These are phyloP conservation scores for Colletotrichum lupini DNA, from an alignment of 2,329 filamentous ascomycete genomes.

Conservation along the genomic window DNA sequence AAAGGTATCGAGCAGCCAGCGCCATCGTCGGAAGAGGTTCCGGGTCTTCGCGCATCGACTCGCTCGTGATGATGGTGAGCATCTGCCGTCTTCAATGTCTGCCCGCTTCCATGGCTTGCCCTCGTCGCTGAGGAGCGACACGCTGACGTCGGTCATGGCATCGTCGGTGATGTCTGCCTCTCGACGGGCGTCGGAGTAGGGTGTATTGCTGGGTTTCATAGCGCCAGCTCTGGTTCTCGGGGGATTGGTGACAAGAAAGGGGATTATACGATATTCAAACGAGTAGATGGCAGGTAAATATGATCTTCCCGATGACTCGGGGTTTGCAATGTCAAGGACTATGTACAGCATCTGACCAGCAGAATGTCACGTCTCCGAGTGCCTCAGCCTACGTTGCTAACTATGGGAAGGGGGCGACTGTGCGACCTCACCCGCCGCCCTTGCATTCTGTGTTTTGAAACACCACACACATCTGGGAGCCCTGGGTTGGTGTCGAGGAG, in stretches of 20 bases:
- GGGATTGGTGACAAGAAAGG: too few species aligned
- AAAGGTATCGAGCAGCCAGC: slow-evolving; percentile 47
- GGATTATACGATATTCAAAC: not conserved
- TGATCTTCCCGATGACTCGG: too few species aligned
- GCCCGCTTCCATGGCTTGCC: slow-evolving; percentile 19
- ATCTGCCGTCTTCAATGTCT: slow-evolving; percentile 12
- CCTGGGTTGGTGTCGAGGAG: not conserved
- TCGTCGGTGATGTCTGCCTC: slow-evolving; percentile 5
- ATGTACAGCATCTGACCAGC: not conserved
- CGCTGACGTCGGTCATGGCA: slow-evolving; percentile 29
- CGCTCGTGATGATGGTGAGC: not conserved
- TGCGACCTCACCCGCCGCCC: not conserved
- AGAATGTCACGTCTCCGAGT: not conserved
- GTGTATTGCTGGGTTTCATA: slow-evolving; percentile 3
- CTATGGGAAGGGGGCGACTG: not conserved
- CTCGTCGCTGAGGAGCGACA: slow-evolving; percentile 25
- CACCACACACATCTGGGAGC: not conserved
- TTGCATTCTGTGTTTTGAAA: slow-evolving; percentile 22
- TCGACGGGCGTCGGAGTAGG: slow-evolving; percentile 16
- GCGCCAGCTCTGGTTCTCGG: not conserved
- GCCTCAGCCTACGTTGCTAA: not conserved
- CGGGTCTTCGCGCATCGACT: slow-evolving; percentile 1
- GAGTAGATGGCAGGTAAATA: not conserved
- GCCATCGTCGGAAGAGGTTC: slow-evolving; percentile 19
- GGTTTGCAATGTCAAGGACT: not conserved